Evolutionary conservation across 805 yeast genomes (phyloP).

Genomic region (Saccharomycopsis vini): DNA sequence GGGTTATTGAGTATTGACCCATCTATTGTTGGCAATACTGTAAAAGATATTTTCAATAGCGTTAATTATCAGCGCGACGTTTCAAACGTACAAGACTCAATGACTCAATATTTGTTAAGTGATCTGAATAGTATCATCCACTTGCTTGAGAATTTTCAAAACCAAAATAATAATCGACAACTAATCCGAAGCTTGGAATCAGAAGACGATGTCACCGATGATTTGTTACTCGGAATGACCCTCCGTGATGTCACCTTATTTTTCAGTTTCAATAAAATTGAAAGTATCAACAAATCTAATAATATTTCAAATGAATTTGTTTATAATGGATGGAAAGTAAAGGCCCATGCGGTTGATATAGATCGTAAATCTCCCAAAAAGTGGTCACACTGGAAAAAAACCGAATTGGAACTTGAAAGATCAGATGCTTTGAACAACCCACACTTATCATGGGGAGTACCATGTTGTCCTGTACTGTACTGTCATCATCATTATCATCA

Average conservation of each 20-base stretch:
- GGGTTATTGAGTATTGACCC: constrained; percentile 31
- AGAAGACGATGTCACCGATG: constrained; percentile 28
- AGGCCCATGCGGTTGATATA: constrained; percentile 40
- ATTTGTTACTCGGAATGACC: constrained; percentile 42
- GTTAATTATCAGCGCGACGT: neutral
- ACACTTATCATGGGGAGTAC: constrained; percentile 6
- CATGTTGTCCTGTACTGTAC: no score
- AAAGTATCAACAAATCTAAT: neutral
- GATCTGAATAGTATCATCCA: constrained; percentile 24
- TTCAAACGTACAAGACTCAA: neutral
- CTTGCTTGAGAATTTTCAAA: constrained; percentile 28
- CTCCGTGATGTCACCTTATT: constrained; percentile 50
- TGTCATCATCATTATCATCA: no score
- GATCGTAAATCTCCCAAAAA: constrained; percentile 40
- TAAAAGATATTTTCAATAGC: constrained; percentile 23
- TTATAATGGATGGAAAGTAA: constrained; percentile 24
- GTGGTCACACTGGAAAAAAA: constrained; percentile 38
- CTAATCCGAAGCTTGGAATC: constrained; percentile 25
- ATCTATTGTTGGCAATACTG: constrained; percentile 26
- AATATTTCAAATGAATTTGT: neutral
- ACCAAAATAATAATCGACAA: constrained; percentile 23
- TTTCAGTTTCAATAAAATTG: constrained; percentile 14
- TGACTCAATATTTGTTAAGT: constrained; percentile 20
- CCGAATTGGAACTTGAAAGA: constrained; percentile 23
- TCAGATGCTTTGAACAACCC: no score